phyloP scores from a whole-genome alignment of 2,329 filamentous ascomycete genomes.

The Nemania diffusa region DNA sequence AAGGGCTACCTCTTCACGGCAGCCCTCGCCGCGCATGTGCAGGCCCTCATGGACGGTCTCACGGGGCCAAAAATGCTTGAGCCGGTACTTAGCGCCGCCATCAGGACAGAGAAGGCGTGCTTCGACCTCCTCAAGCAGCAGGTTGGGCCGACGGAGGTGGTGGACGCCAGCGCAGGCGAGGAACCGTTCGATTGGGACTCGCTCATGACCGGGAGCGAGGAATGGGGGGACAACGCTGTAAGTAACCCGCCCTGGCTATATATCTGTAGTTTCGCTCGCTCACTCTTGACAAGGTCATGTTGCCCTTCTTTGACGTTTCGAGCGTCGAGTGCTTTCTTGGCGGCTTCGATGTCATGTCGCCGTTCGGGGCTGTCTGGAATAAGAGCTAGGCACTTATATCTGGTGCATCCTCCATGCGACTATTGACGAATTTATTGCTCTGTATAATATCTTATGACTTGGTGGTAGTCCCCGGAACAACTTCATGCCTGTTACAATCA shows the following conservation, averaged over 20 bases:
- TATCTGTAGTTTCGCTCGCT: background rate
- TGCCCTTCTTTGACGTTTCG: slow-evolving; percentile 42
- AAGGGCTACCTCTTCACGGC: slow-evolving; percentile 61
- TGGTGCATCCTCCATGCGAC: background rate
- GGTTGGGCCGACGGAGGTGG: slow-evolving; percentile 30
- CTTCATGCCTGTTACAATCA: too few relatives aligned
- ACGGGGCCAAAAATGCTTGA: slow-evolving; percentile 49
- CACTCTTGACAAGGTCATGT: slow-evolving; percentile 21
- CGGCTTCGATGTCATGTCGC: slow-evolving; percentile 21
- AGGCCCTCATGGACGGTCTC: slow-evolving; percentile 53
- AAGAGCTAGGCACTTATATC: background rate
- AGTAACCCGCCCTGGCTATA: slow-evolving; percentile 4
- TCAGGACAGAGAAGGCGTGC: slow-evolving; percentile 50
- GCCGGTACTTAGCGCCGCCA: slow-evolving; percentile 52
- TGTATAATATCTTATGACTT: background rate
- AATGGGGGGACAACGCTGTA: slow-evolving; percentile 50
- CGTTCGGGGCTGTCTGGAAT: slow-evolving; percentile 11
- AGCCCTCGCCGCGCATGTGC: slow-evolving; percentile 55
- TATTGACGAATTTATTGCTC: background rate
- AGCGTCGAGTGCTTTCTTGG: slow-evolving; percentile 42
- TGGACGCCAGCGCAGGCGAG: slow-evolving; percentile 39
- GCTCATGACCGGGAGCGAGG: slow-evolving; percentile 47
- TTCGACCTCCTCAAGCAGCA: slow-evolving; percentile 51
- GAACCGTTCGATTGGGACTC: slow-evolving; percentile 42
- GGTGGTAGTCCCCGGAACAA: background rate